Evolutionary conservation across 2,329 filamentous ascomycete genomes (phyloP).

Genomic region (Talaromyces sp.): DNA sequence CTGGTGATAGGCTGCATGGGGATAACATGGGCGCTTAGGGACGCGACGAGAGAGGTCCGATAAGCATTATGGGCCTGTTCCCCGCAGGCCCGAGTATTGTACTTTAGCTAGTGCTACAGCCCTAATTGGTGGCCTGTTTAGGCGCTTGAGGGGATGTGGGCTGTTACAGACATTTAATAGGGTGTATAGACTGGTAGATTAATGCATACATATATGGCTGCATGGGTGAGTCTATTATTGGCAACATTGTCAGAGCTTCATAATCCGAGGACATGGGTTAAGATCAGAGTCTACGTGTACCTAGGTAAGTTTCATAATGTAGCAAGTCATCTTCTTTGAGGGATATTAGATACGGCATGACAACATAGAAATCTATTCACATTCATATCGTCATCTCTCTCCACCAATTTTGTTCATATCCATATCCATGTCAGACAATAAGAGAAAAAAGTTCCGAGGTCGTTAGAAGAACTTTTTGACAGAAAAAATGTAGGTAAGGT

Average conservation of each 20-base stretch:
- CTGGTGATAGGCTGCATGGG: conserved; percentile 10
- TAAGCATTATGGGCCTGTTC: conserved; percentile 1
- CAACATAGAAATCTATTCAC: conserved; percentile 15
- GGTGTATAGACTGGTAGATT: background rate
- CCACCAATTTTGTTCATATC: conserved; percentile 17
- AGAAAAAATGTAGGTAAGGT: background rate
- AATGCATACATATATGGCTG: background rate
- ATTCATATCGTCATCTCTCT: conserved; percentile 13
- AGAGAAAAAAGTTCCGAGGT: conserved; percentile 14
- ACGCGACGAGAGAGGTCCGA: conserved; percentile 18
- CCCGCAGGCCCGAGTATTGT: background rate
- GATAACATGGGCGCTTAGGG: conserved; percentile 15
- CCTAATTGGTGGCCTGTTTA: conserved; percentile 4
- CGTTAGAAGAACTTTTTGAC: conserved; percentile 10
- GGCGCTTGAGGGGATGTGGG: conserved; percentile 3
- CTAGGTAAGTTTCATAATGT: background rate
- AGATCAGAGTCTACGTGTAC: background rate
- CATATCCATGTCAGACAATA: conserved; percentile 12
- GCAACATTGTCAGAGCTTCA: conserved; percentile 1
- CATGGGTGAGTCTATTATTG: conserved; percentile 3
- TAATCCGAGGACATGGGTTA: background rate
- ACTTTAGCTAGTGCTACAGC: background rate
- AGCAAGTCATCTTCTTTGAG: background rate
- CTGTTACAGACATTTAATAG: background rate
- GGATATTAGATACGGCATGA: conserved; percentile 1